phyloP scores from a whole-genome alignment of 2,329 filamentous ascomycete genomes.

The Stachybotrys echinatus region DNA sequence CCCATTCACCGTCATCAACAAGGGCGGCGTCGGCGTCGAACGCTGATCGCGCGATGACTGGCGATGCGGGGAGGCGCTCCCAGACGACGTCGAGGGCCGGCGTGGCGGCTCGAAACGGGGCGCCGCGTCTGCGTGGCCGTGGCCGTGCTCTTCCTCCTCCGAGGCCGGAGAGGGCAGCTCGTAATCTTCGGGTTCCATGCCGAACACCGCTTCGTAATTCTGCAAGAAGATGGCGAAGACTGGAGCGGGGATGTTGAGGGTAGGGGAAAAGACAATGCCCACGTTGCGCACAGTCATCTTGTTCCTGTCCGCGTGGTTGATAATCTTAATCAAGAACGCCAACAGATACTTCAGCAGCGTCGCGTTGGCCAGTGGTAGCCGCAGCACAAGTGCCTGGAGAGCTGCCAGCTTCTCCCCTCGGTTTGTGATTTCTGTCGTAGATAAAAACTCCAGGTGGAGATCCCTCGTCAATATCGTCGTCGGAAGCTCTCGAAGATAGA shows the following conservation, averaged over 20 bases:
- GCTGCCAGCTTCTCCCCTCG: conserved; percentile 70
- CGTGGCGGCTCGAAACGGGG: conserved; percentile 27
- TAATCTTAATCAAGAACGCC: conserved; percentile 84
- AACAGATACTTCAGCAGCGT: conserved; percentile 80
- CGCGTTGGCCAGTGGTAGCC: conserved; percentile 74
- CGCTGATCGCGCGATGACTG: conserved; percentile 29
- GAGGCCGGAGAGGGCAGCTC: conserved; percentile 44
- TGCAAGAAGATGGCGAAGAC: conserved; percentile 92
- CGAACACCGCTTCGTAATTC: conserved; percentile 84
- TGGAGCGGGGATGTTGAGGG: conserved; percentile 90
- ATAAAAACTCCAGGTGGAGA: conserved; percentile 81
- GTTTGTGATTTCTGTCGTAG: conserved; percentile 73
- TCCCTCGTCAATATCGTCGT: conserved; percentile 88
- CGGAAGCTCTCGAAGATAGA: conserved; percentile 89
- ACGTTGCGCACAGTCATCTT: conserved; percentile 99
- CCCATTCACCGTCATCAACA: conserved; percentile 23
- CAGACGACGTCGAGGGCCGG: conserved; percentile 45
- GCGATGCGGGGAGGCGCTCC: conserved; percentile 45
- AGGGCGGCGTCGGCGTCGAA: conserved; percentile 46
- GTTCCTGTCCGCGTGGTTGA: conserved; percentile 84
- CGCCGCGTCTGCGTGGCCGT: conserved; percentile 18
- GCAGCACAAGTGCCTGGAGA: conserved; percentile 73
- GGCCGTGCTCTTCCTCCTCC: conserved; percentile 27
- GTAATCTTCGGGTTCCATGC: conserved; percentile 60
- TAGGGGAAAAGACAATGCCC: conserved; percentile 96